Conservation (phyloP, 1,284 basidiomycete species). For the Paramarasmius palmivorus region DNA sequence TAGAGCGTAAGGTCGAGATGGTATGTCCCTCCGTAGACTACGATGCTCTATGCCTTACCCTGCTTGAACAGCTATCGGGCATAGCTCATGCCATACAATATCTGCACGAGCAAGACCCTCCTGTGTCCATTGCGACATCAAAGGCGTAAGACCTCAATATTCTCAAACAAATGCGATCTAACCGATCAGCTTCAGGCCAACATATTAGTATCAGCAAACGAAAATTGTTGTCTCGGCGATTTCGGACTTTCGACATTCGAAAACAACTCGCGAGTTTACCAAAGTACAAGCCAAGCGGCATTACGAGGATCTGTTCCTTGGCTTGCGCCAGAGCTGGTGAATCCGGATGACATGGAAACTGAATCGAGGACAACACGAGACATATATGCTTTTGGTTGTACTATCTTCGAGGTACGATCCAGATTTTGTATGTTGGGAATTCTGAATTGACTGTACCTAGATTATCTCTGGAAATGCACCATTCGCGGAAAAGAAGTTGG, state of each 20-base stretch:
- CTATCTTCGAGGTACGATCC: constrained; percentile 8
- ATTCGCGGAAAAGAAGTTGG: not conserved
- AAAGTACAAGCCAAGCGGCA: not conserved
- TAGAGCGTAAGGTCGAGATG: not conserved
- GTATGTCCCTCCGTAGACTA: constrained; percentile 3
- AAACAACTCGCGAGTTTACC: not conserved
- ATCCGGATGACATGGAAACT: not conserved
- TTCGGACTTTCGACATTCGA: constrained; percentile 11
- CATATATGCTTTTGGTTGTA: constrained; percentile 13
- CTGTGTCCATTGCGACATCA: constrained; percentile 20
- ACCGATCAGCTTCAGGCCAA: constrained; percentile 8
- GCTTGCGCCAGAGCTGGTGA: constrained; percentile 11
- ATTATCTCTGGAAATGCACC: not conserved
- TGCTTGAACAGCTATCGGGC: constrained; percentile 9
- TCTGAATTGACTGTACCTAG: not conserved
- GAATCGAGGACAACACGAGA: constrained; percentile 7
- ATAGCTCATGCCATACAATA: constrained; percentile 51
- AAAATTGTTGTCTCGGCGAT: constrained; percentile 10
- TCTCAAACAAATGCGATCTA: not conserved
- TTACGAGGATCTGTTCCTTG: constrained; percentile 9
- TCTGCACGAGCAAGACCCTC: constrained; percentile 14
- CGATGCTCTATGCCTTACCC: too few species aligned
- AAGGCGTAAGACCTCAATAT: constrained; percentile 12
- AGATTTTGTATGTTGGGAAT: not conserved
- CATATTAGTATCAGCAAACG: constrained; percentile 9